These are phyloP conservation scores for Monotropa hypopitys DNA, from an alignment of 179 eudicot genomes.

Conservation along the genomic window DNA sequence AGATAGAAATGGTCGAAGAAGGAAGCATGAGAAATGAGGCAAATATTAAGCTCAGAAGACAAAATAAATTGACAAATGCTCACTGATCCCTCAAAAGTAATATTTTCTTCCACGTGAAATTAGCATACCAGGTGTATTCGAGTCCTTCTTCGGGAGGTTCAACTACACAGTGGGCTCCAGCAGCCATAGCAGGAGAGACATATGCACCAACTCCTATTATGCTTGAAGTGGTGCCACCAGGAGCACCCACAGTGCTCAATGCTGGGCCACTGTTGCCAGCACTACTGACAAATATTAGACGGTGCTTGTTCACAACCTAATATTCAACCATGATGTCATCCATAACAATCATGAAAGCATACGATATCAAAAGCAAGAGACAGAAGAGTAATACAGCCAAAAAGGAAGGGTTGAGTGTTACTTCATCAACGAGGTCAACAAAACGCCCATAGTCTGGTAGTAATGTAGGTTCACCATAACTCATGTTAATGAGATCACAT, in stretches of 20 bases:
- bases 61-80: not conserved
- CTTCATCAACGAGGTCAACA: constrained; percentile 93
- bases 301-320: constrained; percentile 88
- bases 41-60: not conserved
- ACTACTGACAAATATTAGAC: constrained; percentile 72
- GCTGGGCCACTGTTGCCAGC: constrained; percentile 99
- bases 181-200: constrained; percentile 99
- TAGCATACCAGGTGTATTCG: constrained; percentile 81
- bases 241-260: constrained; percentile 92
- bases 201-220: constrained; percentile 96
- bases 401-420: constrained; percentile 13
- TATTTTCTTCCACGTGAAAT: not conserved
- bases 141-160: constrained; percentile 88
- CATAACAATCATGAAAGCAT: not conserved
- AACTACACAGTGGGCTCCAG: constrained; percentile 85
- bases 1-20: not conserved
- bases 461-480: constrained; percentile 85
- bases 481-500: constrained; percentile 98
- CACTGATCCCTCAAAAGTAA: not conserved
- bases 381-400: not conserved
- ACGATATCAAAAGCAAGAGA: not conserved
- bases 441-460: constrained; percentile 97
- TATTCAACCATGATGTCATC: constrained; percentile 11
- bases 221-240: constrained; percentile 96
- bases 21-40: not conserved